phyloP scores from a whole-genome alignment of 208 protist species.

The Crithidia expoeki region DNA sequence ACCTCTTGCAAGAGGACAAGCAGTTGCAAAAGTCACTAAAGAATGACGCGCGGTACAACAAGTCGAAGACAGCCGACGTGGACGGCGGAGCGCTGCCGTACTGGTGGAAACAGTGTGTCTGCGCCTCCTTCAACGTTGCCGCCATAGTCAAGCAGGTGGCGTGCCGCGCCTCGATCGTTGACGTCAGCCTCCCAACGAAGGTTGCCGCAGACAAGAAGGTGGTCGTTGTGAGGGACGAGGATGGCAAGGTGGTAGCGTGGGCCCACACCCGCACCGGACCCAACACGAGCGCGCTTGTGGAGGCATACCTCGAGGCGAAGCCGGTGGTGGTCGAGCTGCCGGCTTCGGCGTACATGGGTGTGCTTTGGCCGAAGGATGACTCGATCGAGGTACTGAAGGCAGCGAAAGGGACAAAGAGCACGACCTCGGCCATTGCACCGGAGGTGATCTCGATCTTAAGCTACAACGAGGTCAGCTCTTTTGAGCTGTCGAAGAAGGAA shows the following conservation, averaged over 20 bases:
- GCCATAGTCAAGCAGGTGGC: slow-evolving; percentile 46
- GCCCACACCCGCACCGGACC: slow-evolving; percentile 51
- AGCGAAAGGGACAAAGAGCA: slow-evolving; percentile 36
- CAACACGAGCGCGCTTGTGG: slow-evolving; percentile 32
- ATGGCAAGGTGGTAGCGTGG: slow-evolving; percentile 48
- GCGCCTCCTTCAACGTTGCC: slow-evolving; percentile 70
- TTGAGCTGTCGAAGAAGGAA: slow-evolving; percentile 64
- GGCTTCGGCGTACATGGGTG: slow-evolving; percentile 24
- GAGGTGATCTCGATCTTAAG: slow-evolving; percentile 33
- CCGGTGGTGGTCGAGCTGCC: slow-evolving; percentile 37
- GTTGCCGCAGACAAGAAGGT: slow-evolving; percentile 54
- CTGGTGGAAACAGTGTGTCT: slow-evolving; percentile 62
- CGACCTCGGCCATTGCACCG: slow-evolving; percentile 31
- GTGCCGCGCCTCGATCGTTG: slow-evolving; percentile 59
- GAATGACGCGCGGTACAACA: slow-evolving; percentile 56
- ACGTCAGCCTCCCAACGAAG: slow-evolving; percentile 43
- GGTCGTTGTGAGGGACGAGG: slow-evolving; percentile 43
- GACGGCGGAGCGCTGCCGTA: slow-evolving; percentile 56
- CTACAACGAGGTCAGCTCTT: slow-evolving; percentile 42
- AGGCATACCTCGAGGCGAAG: slow-evolving; percentile 35
- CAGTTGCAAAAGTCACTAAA: slow-evolving; percentile 57
- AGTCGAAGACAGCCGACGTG: slow-evolving; percentile 49
- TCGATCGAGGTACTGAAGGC: slow-evolving; percentile 43
- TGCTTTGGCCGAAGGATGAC: slow-evolving; percentile 77
- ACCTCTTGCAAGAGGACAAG: slow-evolving; percentile 75